Evolutionary conservation across 495 filamentous ascomycete genomes (phyloP), one percentile per base, ranked within the genome.

Genomic region (Neurospora sp.): DNA sequence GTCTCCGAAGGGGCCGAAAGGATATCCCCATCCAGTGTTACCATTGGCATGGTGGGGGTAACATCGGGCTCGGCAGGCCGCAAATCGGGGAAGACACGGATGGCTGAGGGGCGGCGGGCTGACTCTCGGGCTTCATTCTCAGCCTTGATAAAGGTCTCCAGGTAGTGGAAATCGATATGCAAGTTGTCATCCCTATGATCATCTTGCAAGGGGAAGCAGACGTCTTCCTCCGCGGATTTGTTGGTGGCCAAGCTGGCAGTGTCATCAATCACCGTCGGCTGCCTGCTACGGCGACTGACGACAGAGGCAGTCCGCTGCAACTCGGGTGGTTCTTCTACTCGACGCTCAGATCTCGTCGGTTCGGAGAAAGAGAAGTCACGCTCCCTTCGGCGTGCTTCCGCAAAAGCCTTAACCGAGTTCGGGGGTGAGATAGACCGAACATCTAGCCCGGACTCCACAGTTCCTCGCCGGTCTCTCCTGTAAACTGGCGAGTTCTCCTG

Each of bases 321-420:
- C 42, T 90, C 85, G 16, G 88, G 84, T 54, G 91, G 89, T 23
- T 93, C 93, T 3, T 85, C 83, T 16, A 72, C 71, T 44, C 82
- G 83, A 70, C 79, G 79, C 60, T 81, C 80, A 0, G 76, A 72
- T 70, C 78, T 81, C 23, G 54, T 66, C 9, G 73, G 72, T 35
- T 88, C 86, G 1, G 83, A 84, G 71, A 84, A 77, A 18, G 89
- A 90, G 12, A 88, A 77, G n/a, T 86, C 86, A 20, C 85, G 83
- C 74, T 90, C 87, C 14, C 88, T 85, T 27, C 87, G 87, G 41
- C 89, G 85, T 46, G 89, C 88, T 75, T 96, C 93, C 4, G 95
- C 96, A 81, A 99, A 99, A 18, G 96, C 96, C 81, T 98, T 95
- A 35, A 99, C 96, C 4, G 96, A 99, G 80, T 98, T 98, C 3